Percentiles rank a stretch among this genome's conserved stretches.
Evolutionary conservation across 75 land plant genomes (phyloP).

Genomic region (Pinus tabuliformis): DNA sequence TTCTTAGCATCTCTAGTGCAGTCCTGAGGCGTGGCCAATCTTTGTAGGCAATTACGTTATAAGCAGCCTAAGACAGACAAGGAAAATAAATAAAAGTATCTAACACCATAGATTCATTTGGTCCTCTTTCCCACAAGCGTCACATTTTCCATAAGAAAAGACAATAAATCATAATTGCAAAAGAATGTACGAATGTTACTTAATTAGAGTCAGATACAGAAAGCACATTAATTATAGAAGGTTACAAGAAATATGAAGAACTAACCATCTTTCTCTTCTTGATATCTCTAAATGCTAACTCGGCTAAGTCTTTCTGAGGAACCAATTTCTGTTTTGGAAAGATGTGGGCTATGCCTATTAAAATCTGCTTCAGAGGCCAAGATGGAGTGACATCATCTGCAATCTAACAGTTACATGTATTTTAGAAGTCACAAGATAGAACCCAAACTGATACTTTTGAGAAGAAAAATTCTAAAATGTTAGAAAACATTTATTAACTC

Average conservation of each 20-base stretch:
- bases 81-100: background rate
- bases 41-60: constrained; percentile 82
- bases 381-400: constrained; percentile 88
- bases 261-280: constrained; percentile 78
- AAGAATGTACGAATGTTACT: background rate
- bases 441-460: background rate
- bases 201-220: background rate
- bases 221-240: constrained; percentile 2
- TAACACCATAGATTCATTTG: background rate
- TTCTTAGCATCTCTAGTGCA: constrained; percentile 68
- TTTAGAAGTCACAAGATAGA: too few relatives aligned
- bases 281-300: constrained; percentile 71
- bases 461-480: background rate
- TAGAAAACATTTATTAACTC: background rate
- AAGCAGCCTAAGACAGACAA: constrained; percentile 35
- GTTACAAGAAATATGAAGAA: background rate
- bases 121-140: background rate
- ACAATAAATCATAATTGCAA: background rate
- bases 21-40: constrained; percentile 81
- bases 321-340: constrained; percentile 80
- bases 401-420: constrained; percentile 36
- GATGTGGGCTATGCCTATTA: constrained; percentile 56
- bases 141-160: background rate
- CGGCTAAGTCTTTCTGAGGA: constrained; percentile 84
- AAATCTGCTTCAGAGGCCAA: constrained; percentile 49